Evolutionary conservation across 2,329 filamentous ascomycete species (phyloP), one percentile per base, ranked within the genome.

Genomic region (Mycogone perniciosa): DNA sequence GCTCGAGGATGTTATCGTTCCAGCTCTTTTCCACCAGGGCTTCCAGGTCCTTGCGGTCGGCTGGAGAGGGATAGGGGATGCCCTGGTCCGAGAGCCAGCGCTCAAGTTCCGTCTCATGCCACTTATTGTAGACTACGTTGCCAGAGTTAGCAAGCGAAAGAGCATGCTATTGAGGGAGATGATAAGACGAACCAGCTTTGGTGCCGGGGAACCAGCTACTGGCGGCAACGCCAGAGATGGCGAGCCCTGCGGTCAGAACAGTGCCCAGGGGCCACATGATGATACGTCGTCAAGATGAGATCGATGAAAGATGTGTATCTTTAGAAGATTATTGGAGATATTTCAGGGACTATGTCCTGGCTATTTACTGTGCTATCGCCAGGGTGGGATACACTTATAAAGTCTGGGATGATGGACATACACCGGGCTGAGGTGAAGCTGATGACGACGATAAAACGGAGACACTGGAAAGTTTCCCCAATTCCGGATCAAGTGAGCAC

Each of bases 91-190:
- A 88, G 45, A 99, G 83, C 93, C 93, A 99, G 63, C 91, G 83
- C 75, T 99, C 92, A 31, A 99, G 82, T 77, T 99, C 93, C 26
- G 89, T 95, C 76, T 97, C 86, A 63, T 97, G 92, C 93, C 93
- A 99, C 69, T 93, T 96, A 74, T 97, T 96, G 78, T 97, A 97
- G 11, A 86, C 92, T 96, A 64, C 39, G 33, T 51, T n/a, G 4
- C 44, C 41, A 43, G 59, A n/a, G 34, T 49, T 46, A 20, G 50
- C 41, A 39, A 45, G 11, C 6, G 27, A 30, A 10, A 39, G 27
- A 30, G n/a, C 26, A 13, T 20, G 31, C 6, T 30, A 30, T 7
- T 2, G 6, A 40, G 20, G 10, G 33, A 3, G 4, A 30, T 5
- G 7, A 35, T 13, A 37, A 35, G 13, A 57, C 87, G 62, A 79